Percentiles rank a stretch among this genome's conserved stretches.
Conservation (phyloP, 768 basidiomycete genomes). For the Boletus rubroflammeus region DNA sequence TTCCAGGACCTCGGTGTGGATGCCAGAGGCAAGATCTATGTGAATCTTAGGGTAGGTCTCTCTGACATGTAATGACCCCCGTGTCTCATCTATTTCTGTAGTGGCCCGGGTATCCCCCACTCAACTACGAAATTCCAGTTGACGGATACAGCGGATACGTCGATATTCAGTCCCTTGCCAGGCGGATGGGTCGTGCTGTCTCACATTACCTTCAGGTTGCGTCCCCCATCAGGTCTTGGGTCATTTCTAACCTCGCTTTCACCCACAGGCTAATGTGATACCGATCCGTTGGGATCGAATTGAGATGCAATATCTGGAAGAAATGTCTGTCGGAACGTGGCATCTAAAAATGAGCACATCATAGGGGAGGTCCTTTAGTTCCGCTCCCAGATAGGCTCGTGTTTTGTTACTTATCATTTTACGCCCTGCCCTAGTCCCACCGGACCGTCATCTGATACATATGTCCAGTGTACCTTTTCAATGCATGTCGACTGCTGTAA, state of each 20-base stretch:
- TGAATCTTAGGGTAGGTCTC: constrained; percentile 56
- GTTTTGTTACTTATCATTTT: constrained; percentile 9
- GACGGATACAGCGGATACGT: constrained; percentile 64
- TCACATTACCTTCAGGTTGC: constrained; percentile 71
- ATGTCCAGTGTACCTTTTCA: constrained; percentile 4
- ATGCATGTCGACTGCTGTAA: constrained; percentile 18
- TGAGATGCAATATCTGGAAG: constrained; percentile 68
- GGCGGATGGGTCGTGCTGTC: constrained; percentile 67
- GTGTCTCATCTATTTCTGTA: constrained; percentile 23
- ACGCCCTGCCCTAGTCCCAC: constrained; percentile 5
- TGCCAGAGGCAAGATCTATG: constrained; percentile 50
- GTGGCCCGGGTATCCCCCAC: constrained; percentile 69
- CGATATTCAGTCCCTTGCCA: constrained; percentile 61
- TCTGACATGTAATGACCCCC: background rate
- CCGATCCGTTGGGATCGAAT: constrained; percentile 68
- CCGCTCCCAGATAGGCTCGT: background rate
- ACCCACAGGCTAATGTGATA: constrained; percentile 58
- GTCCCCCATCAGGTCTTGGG: constrained; percentile 3
- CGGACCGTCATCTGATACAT: constrained; percentile 13
- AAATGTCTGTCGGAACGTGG: constrained; percentile 65
- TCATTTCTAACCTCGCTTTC: constrained; percentile 7
- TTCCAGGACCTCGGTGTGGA: constrained; percentile 66
- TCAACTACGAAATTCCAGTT: constrained; percentile 73
- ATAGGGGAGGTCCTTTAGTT: constrained; percentile 14
- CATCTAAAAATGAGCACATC: constrained; percentile 53